These are phyloP conservation scores for Podospora conica DNA, from an alignment of 495 filamentous ascomycete genomes.

Conservation along the genomic window DNA sequence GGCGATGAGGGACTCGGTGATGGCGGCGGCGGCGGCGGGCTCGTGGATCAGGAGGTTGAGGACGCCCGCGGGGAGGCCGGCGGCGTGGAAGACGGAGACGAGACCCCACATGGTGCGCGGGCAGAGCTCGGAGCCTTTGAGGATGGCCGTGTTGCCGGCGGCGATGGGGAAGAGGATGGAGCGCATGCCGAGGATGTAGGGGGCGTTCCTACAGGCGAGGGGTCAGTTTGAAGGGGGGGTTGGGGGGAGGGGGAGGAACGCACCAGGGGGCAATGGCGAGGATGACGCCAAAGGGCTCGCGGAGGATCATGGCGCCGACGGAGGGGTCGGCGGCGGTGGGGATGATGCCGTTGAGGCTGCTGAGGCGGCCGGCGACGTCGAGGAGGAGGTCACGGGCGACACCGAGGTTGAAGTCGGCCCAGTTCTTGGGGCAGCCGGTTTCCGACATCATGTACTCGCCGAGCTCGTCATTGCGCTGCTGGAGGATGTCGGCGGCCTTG, in stretches of 20 bases:
- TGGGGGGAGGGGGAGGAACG: constrained; percentile 2
- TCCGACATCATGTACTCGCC: constrained; percentile 59
- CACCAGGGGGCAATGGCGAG: constrained; percentile 83
- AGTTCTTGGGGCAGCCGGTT: constrained; percentile 53
- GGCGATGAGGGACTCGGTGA: constrained; percentile 53
- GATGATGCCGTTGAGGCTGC: constrained; percentile 53
- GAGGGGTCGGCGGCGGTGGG: constrained; percentile 51
- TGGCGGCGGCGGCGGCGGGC: constrained; percentile 44
- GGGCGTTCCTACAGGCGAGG: constrained; percentile 59
- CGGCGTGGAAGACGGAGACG: constrained; percentile 62
- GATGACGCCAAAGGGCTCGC: constrained; percentile 76
- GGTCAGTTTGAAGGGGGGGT: constrained; percentile 14
- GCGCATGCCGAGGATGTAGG: constrained; percentile 63
- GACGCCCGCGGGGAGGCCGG: constrained; percentile 59
- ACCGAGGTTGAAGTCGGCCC: constrained; percentile 59
- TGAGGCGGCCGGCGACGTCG: constrained; percentile 66
- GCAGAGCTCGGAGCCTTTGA: constrained; percentile 62
- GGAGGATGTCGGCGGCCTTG: constrained; percentile 63
- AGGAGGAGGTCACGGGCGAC: constrained; percentile 53
- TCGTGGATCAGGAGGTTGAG: constrained; percentile 53
- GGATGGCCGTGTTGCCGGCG: constrained; percentile 59
- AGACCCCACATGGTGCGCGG: constrained; percentile 72
- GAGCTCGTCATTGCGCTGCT: constrained; percentile 56
- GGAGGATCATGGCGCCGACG: constrained; percentile 61
- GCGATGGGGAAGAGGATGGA: constrained; percentile 71